phyloP scores from a whole-genome alignment of 2,329 filamentous ascomycete species.

The Rhynchosporium graminicola region DNA sequence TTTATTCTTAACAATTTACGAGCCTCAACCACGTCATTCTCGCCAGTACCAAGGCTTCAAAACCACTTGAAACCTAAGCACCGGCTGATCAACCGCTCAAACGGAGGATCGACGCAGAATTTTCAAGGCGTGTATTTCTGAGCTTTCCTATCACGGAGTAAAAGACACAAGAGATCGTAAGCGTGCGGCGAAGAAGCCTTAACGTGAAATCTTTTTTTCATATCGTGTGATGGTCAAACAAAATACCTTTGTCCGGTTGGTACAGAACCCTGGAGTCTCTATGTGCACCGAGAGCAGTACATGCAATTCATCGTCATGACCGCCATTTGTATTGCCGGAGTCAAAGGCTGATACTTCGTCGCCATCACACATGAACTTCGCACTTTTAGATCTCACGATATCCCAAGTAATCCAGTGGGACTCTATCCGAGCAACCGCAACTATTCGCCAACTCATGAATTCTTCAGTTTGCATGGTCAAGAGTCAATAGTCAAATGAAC shows the following conservation, averaged over 20 bases:
- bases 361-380: background rate
- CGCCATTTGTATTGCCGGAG: background rate
- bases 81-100: conserved; percentile 7
- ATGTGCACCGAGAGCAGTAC: background rate
- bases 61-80: background rate
- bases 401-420: too few relatives aligned
- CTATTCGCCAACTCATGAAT: background rate
- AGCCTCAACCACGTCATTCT: conserved; percentile 10
- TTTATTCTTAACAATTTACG: background rate
- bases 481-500: background rate
- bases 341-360: background rate
- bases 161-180: background rate
- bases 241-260: background rate
- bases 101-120: conserved; percentile 2
- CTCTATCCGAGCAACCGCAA: background rate
- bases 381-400: background rate
- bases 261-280: background rate
- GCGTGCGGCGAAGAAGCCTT: background rate
- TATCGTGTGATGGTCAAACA: background rate
- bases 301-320: conserved; percentile 9
- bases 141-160: background rate
- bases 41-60: too few relatives aligned
- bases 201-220: background rate
- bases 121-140: too few relatives aligned
- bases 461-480: background rate